Base-by-base conservation (phyloP, 768 basidiomycete species). In the Boletus pseudo-olivaceus region DNA sequence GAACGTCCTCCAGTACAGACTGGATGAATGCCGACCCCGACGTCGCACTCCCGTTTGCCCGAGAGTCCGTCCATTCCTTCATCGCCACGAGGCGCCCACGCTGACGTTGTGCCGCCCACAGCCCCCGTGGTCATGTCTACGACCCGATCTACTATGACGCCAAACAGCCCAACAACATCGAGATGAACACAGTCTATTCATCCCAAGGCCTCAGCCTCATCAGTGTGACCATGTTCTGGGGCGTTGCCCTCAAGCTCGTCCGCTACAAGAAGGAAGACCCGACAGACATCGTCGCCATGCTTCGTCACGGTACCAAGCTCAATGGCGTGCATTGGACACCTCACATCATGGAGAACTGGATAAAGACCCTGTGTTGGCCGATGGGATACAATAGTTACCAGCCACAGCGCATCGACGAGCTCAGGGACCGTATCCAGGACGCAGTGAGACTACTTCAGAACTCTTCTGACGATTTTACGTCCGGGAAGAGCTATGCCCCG, bases 21-120 rank as follows among this genome's bases (percentile, higher is more conserved):
- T 89, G 87, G 87, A 87, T 89, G 87, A 88, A 88, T 52, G 79
- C 82, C 5, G 83, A 87, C 58, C 83, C 87, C 0, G 87, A 89
- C 57, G 75, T 87, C 14, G 84, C 87, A 3, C 73, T 89, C 45
- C 87, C 87, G 15, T 79, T 84, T 78, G 80, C 82, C 19, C 66
- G 71, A 55, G 82, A 84, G 83, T 87, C 62, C 69, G 84, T 64
- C 44, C 45, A 27, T 23, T 46, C 49, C 46, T 37, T 26, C 27
- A 35, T 29, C 1, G 26, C 40, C 48, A 53, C 56, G 49, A 44
- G 44, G 40, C 38, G 6, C 29, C 45, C 60, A 46, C 30, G 52
- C 49, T 65, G 47, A 60, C 34, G 5, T 39, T 14, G 47, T 5
- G n/a, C 43, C 12, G 3, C 35, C 19, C 48, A 42, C 58, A 70